Evolutionary conservation across 805 yeast genomes (phyloP).

Genomic region (Torulaspora franciscae): DNA sequence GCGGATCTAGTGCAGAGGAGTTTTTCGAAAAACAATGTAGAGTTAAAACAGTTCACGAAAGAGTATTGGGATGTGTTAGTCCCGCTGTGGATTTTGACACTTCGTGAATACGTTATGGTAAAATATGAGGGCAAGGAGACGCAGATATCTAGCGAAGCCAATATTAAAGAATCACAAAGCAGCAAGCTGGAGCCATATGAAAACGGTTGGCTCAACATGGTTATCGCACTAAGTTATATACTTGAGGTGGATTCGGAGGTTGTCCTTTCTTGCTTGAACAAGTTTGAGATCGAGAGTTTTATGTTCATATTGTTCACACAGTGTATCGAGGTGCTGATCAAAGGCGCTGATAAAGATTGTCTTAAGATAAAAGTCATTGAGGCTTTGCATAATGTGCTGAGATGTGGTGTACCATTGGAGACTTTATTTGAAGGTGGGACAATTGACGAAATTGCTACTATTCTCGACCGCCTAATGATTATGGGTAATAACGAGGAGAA

Average conservation of each 20-base stretch:
- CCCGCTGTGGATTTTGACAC: conserved; percentile 72
- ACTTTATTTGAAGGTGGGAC: conserved; percentile 61
- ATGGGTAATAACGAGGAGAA: conserved; percentile 52
- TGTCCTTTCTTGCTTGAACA: conserved; percentile 44
- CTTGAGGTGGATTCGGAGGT: conserved; percentile 47
- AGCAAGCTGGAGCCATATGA: conserved; percentile 36
- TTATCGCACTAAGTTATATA: conserved; percentile 67
- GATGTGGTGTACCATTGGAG: conserved; percentile 51
- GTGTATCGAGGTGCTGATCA: conserved; percentile 69
- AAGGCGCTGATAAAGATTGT: conserved; percentile 29
- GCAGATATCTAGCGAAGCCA: conserved; percentile 27
- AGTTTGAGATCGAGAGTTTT: conserved; percentile 56
- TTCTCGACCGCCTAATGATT: conserved; percentile 66
- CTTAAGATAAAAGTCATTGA: conserved; percentile 38
- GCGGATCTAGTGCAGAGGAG: conserved; percentile 48
- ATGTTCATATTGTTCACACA: conserved; percentile 78
- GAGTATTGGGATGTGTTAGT: conserved; percentile 57
- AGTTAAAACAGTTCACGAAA: conserved; percentile 46
- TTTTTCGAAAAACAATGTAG: conserved; percentile 28
- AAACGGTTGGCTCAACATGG: conserved; percentile 67
- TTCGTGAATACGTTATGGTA: conserved; percentile 68
- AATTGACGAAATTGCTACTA: conserved; percentile 69
- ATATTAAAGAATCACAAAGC: conserved; percentile 11
- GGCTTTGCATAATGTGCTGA: conserved; percentile 54
- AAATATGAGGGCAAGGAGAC: conserved; percentile 47